Percentiles rank a stretch among this genome's conserved stretches.
Conservation (phyloP, 2,329 filamentous ascomycete species). For the Akanthomyces lecanii region DNA sequence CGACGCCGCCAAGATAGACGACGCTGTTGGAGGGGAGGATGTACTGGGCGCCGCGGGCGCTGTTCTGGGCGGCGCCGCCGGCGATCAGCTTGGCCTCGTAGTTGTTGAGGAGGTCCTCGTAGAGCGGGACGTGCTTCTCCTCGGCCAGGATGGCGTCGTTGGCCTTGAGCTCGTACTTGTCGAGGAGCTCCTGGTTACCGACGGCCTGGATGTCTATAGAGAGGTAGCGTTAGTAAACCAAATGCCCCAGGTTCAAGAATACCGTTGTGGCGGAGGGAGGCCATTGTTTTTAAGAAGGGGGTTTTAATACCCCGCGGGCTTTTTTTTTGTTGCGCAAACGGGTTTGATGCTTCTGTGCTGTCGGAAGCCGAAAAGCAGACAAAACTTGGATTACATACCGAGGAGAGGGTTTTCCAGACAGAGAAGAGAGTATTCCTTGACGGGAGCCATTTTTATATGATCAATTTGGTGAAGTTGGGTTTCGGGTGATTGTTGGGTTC, state of each 20-base stretch:
- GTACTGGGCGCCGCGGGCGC: constrained; percentile 93
- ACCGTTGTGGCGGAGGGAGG: not conserved
- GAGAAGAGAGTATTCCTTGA: constrained; percentile 81
- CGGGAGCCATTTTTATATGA: constrained; percentile 59
- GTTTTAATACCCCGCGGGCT: constrained; percentile 2
- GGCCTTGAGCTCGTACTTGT: constrained; percentile 90
- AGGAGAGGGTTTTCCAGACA: constrained; percentile 97
- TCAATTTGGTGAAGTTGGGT: constrained; percentile 19
- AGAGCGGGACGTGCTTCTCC: constrained; percentile 82
- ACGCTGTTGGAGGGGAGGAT: constrained; percentile 85
- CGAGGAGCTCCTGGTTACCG: constrained; percentile 77
- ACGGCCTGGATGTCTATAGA: constrained; percentile 78
- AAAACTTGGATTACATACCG: constrained; percentile 49
- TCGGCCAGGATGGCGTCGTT: constrained; percentile 98
- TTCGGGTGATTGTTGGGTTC: constrained; percentile 16
- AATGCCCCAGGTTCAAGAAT: not conserved
- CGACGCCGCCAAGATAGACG: constrained; percentile 89
- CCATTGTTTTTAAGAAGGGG: not conserved
- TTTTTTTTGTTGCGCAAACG: not conserved
- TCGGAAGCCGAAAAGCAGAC: constrained; percentile 9
- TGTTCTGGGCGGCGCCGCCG: constrained; percentile 96
- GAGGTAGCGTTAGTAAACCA: not conserved
- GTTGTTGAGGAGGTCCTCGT: constrained; percentile 90
- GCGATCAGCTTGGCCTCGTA: constrained; percentile 91
- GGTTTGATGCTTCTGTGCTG: not conserved